These are phyloP conservation scores for Zychaea mexicana DNA, from an alignment of 371 early-diverging fungal genomes.

Conservation along the genomic window DNA sequence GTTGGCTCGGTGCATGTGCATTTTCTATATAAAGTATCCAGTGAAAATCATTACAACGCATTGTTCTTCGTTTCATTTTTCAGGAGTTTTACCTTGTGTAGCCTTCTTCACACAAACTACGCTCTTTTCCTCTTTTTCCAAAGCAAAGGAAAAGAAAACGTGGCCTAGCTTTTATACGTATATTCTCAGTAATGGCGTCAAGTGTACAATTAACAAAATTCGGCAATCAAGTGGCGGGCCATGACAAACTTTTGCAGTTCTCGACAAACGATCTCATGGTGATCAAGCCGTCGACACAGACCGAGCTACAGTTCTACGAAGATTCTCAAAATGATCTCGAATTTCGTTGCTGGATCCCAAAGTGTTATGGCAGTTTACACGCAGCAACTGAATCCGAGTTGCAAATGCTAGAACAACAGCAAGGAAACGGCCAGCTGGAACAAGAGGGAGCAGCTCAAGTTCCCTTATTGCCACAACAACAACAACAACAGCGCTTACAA, in stretches of 20 bases:
- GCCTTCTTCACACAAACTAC: too few relatives aligned
- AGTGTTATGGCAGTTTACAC: slow-evolving; percentile 67
- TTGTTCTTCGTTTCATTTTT: too few relatives aligned
- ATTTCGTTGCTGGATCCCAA: slow-evolving; percentile 66
- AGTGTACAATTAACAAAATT: slow-evolving; percentile 25
- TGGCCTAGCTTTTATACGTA: too few relatives aligned
- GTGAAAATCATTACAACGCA: too few relatives aligned
- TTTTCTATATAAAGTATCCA: too few relatives aligned
- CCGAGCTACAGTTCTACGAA: slow-evolving; percentile 71
- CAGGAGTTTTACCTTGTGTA: too few relatives aligned
- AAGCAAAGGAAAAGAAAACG: too few relatives aligned
- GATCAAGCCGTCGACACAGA: slow-evolving; percentile 62
- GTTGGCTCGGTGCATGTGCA: too few relatives aligned
- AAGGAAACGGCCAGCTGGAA: background rate
- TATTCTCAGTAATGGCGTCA: slow-evolving; percentile 12
- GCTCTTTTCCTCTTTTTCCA: too few relatives aligned
- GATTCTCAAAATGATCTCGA: slow-evolving; percentile 50
- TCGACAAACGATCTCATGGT: slow-evolving; percentile 59
- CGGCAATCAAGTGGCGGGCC: slow-evolving; percentile 73
- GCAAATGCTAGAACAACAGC: slow-evolving; percentile 19
- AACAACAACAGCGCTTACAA: background rate
- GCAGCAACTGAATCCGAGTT: slow-evolving; percentile 39
- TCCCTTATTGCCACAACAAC: background rate
- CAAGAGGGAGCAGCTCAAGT: slow-evolving; percentile 5
- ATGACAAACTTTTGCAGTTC: slow-evolving; percentile 55